These are phyloP conservation scores for Aotearoamyces nothofagi DNA, from an alignment of 2,329 filamentous ascomycete genomes.

Conservation along the genomic window DNA sequence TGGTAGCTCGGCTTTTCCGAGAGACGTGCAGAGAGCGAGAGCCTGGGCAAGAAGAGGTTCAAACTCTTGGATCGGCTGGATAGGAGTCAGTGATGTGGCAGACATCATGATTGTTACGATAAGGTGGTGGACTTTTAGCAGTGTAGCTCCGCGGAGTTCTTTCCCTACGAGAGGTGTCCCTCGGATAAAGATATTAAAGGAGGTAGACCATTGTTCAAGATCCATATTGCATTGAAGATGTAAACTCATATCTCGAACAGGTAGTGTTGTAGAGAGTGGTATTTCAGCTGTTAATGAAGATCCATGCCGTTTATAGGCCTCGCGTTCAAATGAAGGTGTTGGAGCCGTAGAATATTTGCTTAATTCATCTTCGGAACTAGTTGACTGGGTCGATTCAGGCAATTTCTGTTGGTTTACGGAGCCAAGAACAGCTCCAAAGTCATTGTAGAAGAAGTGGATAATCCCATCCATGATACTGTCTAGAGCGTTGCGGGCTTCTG, in stretches of 20 bases:
- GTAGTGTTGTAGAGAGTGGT: too few relatives aligned
- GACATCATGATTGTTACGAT: slow-evolving; percentile 11
- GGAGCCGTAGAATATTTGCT: slow-evolving; percentile 7
- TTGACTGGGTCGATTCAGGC: background rate
- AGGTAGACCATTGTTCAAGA: slow-evolving; percentile 10
- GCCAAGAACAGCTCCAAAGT: background rate
- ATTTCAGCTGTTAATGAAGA: too few relatives aligned
- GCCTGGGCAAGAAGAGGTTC: slow-evolving; percentile 9
- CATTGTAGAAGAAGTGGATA: background rate
- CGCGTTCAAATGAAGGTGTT: slow-evolving; percentile 6
- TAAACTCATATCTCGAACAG: too few relatives aligned
- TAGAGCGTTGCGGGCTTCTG: background rate
- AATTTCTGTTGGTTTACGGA: background rate
- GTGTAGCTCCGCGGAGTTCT: slow-evolving; percentile 15
- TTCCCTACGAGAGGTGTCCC: slow-evolving; percentile 9
- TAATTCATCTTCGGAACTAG: slow-evolving; percentile 2
- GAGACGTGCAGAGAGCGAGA: slow-evolving; percentile 11
- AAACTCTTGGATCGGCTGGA: slow-evolving; percentile 2
- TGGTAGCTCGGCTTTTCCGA: slow-evolving; percentile 13
- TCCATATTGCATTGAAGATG: too few relatives aligned
- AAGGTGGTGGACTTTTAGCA: slow-evolving; percentile 16
- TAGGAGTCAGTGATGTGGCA: background rate
- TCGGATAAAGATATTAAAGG: slow-evolving; percentile 15
- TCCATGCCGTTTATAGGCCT: too few relatives aligned
- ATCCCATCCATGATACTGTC: background rate